Evolutionary conservation across 2,329 filamentous ascomycete species (phyloP).

Genomic region (Bipolaris gigantea): DNA sequence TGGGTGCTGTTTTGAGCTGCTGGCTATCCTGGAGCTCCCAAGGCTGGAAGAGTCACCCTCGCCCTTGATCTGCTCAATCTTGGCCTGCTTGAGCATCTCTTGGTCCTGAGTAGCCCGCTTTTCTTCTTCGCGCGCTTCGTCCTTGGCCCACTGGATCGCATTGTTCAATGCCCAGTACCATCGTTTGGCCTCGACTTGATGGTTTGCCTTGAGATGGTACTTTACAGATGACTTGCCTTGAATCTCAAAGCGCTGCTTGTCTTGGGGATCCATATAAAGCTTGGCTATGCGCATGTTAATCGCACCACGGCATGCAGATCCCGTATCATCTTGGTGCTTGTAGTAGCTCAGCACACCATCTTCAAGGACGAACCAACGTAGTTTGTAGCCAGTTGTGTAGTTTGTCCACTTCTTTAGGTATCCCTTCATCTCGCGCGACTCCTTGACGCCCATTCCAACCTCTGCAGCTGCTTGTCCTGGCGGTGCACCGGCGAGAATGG

Average conservation of each 20-base stretch:
- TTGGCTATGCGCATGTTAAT: conserved; percentile 98
- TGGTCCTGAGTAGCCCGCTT: conserved; percentile 72
- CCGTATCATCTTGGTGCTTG: conserved; percentile 97
- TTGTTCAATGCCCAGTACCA: conserved; percentile 99
- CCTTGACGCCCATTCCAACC: conserved; percentile 68
- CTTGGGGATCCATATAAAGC: conserved; percentile 92
- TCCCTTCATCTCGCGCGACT: conserved; percentile 95
- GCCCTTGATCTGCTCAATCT: conserved; percentile 66
- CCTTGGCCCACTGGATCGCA: conserved; percentile 97
- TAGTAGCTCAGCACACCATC: conserved; percentile 98
- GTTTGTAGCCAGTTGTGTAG: conserved; percentile 94
- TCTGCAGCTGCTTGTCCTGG: conserved; percentile 63
- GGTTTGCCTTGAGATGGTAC: conserved; percentile 96
- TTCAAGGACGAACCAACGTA: conserved; percentile 96
- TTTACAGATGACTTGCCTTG: conserved; percentile 98
- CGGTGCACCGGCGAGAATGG: conserved; percentile 77
- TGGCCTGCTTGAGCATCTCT: conserved; percentile 73
- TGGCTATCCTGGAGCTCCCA: conserved; percentile 36
- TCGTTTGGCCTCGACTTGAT: conserved; percentile 95
- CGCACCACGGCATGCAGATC: conserved; percentile 91
- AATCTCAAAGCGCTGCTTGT: conserved; percentile 97
- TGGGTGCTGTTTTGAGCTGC: conserved; percentile 33
- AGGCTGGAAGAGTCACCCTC: conserved; percentile 49
- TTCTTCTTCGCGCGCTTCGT: conserved; percentile 91
- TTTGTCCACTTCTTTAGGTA: conserved; percentile 99